Percentiles rank a stretch among this genome's conserved stretches.
These are phyloP conservation scores for Kodamaea fukazawae DNA, from an alignment of 805 yeast genomes.

Conservation along the genomic window DNA sequence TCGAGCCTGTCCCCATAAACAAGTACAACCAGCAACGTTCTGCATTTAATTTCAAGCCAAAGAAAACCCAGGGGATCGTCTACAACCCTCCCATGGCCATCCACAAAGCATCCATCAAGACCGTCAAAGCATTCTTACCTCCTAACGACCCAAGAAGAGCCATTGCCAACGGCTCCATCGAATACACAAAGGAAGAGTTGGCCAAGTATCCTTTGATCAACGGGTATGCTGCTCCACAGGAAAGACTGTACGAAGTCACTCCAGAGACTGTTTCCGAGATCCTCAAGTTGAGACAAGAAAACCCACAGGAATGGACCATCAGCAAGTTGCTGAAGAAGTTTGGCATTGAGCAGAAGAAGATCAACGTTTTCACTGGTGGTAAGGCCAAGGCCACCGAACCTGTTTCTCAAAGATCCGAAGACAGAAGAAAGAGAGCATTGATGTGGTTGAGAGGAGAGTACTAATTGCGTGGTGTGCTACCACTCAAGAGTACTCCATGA, in stretches of 20 bases:
- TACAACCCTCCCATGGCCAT: constrained; percentile 59
- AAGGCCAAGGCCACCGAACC: constrained; percentile 33
- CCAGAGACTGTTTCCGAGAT: constrained; percentile 60
- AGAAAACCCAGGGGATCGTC: constrained; percentile 57
- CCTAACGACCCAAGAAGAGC: constrained; percentile 54
- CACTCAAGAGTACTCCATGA: too few species aligned
- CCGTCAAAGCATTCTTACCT: constrained; percentile 73
- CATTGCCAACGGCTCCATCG: constrained; percentile 24
- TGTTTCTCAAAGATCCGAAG: constrained; percentile 47
- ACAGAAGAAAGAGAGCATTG: constrained; percentile 55
- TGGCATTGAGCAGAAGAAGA: constrained; percentile 42
- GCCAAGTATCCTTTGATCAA: constrained; percentile 41
- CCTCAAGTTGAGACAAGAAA: constrained; percentile 47
- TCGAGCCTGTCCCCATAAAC: constrained; percentile 45
- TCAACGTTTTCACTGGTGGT: constrained; percentile 42
- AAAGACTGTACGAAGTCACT: constrained; percentile 52
- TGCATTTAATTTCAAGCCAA: constrained; percentile 60
- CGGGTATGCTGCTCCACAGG: constrained; percentile 30
- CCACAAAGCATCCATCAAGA: constrained; percentile 44
- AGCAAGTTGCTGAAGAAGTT: constrained; percentile 59
- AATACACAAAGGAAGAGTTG: constrained; percentile 34
- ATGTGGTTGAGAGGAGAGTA: constrained; percentile 63
- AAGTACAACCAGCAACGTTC: constrained; percentile 61
- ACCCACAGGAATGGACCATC: constrained; percentile 66
- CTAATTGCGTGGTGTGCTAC: constrained; percentile 18